phyloP scores from a whole-genome alignment of 257 asterid species.

The Galeopsis tetrahit region DNA sequence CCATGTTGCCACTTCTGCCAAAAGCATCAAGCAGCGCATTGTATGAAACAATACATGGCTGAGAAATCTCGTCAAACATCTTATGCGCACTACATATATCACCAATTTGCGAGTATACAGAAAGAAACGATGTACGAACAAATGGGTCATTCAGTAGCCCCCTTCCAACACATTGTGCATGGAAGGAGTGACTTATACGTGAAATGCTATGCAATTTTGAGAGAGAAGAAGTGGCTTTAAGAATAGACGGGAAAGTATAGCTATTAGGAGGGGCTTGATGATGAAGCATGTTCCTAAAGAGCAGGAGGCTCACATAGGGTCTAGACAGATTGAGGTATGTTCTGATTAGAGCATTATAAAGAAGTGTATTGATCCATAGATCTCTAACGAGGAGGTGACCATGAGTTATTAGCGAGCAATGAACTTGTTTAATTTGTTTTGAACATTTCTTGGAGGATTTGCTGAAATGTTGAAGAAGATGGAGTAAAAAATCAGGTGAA shows the following conservation, averaged over 20 bases:
- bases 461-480: constrained; percentile 57
- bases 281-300: constrained; percentile 71
- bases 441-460: constrained; percentile 36
- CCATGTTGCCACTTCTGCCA: constrained; percentile 68
- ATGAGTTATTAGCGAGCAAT: constrained; percentile 55
- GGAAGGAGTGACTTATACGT: constrained; percentile 46
- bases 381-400: constrained; percentile 60
- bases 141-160: constrained; percentile 71
- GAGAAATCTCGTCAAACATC: constrained; percentile 67
- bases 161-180: constrained; percentile 65
- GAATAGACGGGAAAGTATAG: constrained; percentile 78
- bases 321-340: constrained; percentile 53
- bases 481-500: constrained; percentile 51
- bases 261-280: constrained; percentile 72
- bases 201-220: constrained; percentile 35
- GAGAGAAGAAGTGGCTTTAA: constrained; percentile 59
- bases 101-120: constrained; percentile 53
- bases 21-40: constrained; percentile 85
- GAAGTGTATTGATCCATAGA: constrained; percentile 79
- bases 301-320: constrained; percentile 52
- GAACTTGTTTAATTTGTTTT: constrained; percentile 58
- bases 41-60: constrained; percentile 59
- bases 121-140: constrained; percentile 68
- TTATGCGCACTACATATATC: constrained; percentile 55
- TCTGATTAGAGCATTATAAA: constrained; percentile 77